Conservation (phyloP, 148 eudicot species). For the Rhododendron simsii region DNA sequence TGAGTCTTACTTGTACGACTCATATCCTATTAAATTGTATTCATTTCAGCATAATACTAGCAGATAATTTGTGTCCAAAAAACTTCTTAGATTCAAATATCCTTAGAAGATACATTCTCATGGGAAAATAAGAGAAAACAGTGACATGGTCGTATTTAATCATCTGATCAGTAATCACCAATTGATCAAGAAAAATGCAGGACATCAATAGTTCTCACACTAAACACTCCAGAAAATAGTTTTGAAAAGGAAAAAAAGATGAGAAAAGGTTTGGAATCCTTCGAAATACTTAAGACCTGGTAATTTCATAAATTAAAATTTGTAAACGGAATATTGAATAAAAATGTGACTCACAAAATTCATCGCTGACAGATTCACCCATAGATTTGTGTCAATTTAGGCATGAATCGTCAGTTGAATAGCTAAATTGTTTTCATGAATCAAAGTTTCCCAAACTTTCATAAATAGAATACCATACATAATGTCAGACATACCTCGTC, state of each 20-base stretch:
- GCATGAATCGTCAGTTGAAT: neutral
- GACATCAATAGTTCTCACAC: neutral
- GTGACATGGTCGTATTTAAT: neutral
- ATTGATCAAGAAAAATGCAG: neutral
- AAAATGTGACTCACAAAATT: neutral
- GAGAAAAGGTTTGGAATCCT: neutral
- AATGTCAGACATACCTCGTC: constrained; percentile 62
- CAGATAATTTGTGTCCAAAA: neutral
- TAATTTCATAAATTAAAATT: neutral
- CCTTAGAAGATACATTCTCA: neutral
- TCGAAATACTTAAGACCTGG: neutral
- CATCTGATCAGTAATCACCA: neutral
- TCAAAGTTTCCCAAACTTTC: neutral
- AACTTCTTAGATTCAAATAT: neutral
- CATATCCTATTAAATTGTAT: neutral
- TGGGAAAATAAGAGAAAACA: neutral
- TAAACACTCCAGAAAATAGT: neutral
- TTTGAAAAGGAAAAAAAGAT: neutral
- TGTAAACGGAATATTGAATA: neutral
- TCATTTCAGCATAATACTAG: neutral
- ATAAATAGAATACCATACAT: neutral
- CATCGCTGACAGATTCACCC: neutral
- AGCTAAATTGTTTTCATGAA: neutral
- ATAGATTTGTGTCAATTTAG: neutral
- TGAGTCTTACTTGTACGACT: neutral